Base-by-base conservation (phyloP, 2,329 filamentous ascomycete genomes). In the Venturia oleaginea region DNA sequence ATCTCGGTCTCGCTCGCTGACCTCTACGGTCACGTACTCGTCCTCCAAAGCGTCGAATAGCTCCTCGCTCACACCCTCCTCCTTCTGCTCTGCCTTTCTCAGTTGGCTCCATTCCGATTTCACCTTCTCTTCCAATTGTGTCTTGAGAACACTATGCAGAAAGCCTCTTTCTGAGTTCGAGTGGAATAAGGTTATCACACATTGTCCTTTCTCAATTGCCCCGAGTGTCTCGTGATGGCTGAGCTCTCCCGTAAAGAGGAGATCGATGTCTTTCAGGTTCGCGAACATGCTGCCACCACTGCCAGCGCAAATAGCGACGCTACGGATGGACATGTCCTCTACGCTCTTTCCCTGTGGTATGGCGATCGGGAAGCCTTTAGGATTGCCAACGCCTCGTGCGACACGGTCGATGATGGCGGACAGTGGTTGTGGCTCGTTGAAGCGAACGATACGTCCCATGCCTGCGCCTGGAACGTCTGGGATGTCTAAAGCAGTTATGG, bases 101-200 rank as follows among this genome's bases (percentile, higher is more conserved):
- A 81, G 67, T 43, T 68, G 74, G 61, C 77, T 72, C 84, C 85
- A 87, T 68, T 83, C 81, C 60, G 79, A 76, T 63, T 76, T 77
- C 40, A 96, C 75, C 66, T 79, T 76, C 46, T 79, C 78, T 69
- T 86, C 79, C 70, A 97, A 76, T 74, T 86, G 84, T 22, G 80
- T 79, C 70, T 83, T 82, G 78, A 99, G 82, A 59, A 89, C 85
- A 66, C 87, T 81, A 65, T 82, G 82, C 70, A 99, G 76, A 72
- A 93, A 99, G 0, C 86, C 87, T 42, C 94, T 81, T 79, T 99
- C 94, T 0, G 90, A 94, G 75, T 97, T 97, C 70, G 89, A 93
- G 75, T 99, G 94, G 71, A 96, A 96, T 59, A 96, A 82, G 48
- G 88, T 89, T 62, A 97, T 84, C 0, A 97, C 90, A 64, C 86